These are phyloP conservation scores for Neurospora intermedia DNA, from an alignment of 495 filamentous ascomycete genomes.

Conservation along the genomic window DNA sequence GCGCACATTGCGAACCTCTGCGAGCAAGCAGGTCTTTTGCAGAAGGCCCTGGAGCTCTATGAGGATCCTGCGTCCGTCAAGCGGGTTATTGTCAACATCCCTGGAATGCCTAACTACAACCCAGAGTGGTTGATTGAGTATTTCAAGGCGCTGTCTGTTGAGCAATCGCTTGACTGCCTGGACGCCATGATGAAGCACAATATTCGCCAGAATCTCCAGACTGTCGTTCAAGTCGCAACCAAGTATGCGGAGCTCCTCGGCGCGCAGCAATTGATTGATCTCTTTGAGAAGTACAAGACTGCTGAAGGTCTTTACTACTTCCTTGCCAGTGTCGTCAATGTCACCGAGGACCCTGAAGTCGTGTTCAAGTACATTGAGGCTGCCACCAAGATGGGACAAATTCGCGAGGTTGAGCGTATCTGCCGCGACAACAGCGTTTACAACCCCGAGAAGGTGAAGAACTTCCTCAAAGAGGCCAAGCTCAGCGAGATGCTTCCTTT, in stretches of 20 bases:
- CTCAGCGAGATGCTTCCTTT: conserved; percentile 88
- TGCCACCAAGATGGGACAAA: conserved; percentile 81
- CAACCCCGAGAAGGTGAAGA: conserved; percentile 96
- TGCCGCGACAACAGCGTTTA: conserved; percentile 89
- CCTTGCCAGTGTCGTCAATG: conserved; percentile 92
- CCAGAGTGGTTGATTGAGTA: conserved; percentile 84
- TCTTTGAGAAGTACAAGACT: conserved; percentile 95
- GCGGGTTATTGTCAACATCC: conserved; percentile 69
- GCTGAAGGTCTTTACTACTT: conserved; percentile 97
- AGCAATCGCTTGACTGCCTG: conserved; percentile 87
- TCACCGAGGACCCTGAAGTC: conserved; percentile 90
- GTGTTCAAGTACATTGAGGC: conserved; percentile 99
- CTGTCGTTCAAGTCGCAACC: conserved; percentile 88
- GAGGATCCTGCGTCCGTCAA: conserved; percentile 86
- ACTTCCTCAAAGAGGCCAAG: conserved; percentile 96
- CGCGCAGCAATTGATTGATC: conserved; percentile 74
- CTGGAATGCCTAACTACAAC: conserved; percentile 68
- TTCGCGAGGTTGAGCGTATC: conserved; percentile 92
- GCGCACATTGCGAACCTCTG: conserved; percentile 77
- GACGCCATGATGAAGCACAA: conserved; percentile 93
- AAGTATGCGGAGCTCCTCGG: conserved; percentile 98
- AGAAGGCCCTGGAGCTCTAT: conserved; percentile 88
- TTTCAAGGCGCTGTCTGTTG: conserved; percentile 87
- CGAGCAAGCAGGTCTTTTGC: conserved; percentile 77
- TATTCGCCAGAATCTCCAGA: conserved; percentile 91